Conservation (phyloP, 805 yeast genomes). For the Kodamaea laetipori region DNA sequence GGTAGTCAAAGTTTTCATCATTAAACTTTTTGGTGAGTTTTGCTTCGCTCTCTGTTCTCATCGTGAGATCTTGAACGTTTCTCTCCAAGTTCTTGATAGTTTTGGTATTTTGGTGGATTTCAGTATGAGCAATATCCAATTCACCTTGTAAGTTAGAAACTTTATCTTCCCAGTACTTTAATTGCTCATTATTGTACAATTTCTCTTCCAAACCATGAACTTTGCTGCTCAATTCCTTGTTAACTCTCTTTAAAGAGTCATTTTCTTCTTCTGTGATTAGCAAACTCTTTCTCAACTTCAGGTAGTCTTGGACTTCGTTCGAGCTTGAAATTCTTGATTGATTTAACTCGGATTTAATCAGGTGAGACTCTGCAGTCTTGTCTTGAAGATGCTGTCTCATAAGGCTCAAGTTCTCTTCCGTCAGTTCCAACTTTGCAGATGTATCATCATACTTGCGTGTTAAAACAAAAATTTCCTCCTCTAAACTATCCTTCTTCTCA, state of each 20-base stretch:
- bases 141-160: slow-evolving; percentile 54
- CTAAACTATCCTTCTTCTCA: slow-evolving; percentile 34
- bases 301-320: slow-evolving; percentile 38
- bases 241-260: slow-evolving; percentile 58
- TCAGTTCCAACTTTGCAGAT: slow-evolving; percentile 24
- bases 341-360: slow-evolving; percentile 36
- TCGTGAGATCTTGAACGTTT: slow-evolving; percentile 53
- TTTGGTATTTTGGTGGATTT: slow-evolving; percentile 55
- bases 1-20: slow-evolving; percentile 60
- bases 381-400: slow-evolving; percentile 38
- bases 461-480: slow-evolving; percentile 31
- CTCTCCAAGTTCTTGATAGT: slow-evolving; percentile 52
- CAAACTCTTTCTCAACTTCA: slow-evolving; percentile 48
- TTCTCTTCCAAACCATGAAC: slow-evolving; percentile 50
- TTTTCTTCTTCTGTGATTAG: slow-evolving; percentile 67
- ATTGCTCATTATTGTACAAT: slow-evolving; percentile 52
- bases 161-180: slow-evolving; percentile 62
- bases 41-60: slow-evolving; percentile 52
- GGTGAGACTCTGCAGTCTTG: slow-evolving; percentile 36
- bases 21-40: slow-evolving; percentile 53
- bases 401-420: slow-evolving; percentile 31
- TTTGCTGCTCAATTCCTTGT: slow-evolving; percentile 50
- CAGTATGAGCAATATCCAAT: slow-evolving; percentile 48
- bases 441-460: slow-evolving; percentile 30
- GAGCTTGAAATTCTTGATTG: slow-evolving; percentile 30